A percentile compares a stretch with the other conserved stretches of the same genome.
These are phyloP conservation scores for Lactarius trivialis DNA, from an alignment of 768 basidiomycete species.

Conservation along the genomic window DNA sequence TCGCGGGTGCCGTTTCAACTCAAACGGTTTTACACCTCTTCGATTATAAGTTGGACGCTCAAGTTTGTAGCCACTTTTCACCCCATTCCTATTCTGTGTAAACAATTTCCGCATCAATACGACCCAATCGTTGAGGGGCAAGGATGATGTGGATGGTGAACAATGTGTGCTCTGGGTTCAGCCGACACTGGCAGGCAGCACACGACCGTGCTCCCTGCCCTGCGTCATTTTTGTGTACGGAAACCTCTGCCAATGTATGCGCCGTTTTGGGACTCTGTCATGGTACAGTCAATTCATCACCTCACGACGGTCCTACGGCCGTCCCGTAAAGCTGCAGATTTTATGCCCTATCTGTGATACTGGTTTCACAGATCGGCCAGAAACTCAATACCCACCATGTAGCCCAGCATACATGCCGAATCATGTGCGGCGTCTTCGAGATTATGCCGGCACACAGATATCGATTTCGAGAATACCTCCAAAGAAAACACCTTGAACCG, in stretches of 20 bases:
- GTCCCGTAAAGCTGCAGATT: background rate
- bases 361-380: background rate
- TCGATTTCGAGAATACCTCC: background rate
- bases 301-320: background rate
- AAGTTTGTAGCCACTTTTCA: background rate
- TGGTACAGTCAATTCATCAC: background rate
- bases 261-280: background rate
- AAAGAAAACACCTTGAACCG: background rate
- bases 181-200: background rate
- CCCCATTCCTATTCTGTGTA: background rate
- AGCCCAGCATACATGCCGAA: background rate
- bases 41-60: background rate
- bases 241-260: too few species aligned
- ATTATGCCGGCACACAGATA: background rate
- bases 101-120: background rate
- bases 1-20: background rate
- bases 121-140: background rate
- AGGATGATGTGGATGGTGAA: background rate
- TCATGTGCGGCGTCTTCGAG: background rate
- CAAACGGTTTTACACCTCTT: background rate
- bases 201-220: background rate
- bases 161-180: background rate
- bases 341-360: background rate
- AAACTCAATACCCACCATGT: background rate
- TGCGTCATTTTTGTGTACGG: background rate